Conservation (phyloP, 345 rosid genomes). For the Garcia nutans region DNA sequence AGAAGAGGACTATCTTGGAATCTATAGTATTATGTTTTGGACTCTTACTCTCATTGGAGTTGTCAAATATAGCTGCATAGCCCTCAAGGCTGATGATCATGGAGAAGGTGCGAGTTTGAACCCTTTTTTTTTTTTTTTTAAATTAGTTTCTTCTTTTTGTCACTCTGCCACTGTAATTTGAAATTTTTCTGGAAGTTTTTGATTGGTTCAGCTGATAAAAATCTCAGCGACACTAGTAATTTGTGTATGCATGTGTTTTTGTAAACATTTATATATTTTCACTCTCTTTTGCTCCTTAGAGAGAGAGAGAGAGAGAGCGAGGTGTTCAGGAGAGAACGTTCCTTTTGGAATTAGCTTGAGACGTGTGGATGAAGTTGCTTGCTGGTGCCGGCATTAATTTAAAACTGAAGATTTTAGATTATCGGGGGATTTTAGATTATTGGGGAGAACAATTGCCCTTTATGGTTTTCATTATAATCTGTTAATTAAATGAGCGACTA, state of each 20-base stretch:
- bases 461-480: too few relatives aligned
- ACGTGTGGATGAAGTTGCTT: too few relatives aligned
- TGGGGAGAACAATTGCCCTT: too few relatives aligned
- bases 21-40: conserved; percentile 67
- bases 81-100: conserved; percentile 63
- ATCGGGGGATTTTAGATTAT: too few relatives aligned
- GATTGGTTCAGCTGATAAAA: neutral
- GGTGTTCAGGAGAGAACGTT: too few relatives aligned
- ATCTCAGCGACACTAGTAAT: neutral
- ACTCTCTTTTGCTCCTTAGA: too few relatives aligned
- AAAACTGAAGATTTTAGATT: too few relatives aligned
- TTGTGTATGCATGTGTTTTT: neutral
- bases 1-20: conserved; percentile 61
- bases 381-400: too few relatives aligned
- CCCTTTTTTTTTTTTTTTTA: neutral
- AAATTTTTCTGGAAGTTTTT: neutral
- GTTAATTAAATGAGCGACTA: too few relatives aligned
- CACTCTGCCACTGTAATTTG: neutral
- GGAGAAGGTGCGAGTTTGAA: conserved; percentile 52
- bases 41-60: conserved; percentile 64
- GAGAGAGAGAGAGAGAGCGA: too few relatives aligned
- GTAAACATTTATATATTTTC: neutral
- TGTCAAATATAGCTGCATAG: conserved; percentile 49
- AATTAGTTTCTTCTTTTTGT: neutral
- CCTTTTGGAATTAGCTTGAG: too few relatives aligned